Conservation (phyloP, 2,329 filamentous ascomycete species). For the Aspergillus intermedius region DNA sequence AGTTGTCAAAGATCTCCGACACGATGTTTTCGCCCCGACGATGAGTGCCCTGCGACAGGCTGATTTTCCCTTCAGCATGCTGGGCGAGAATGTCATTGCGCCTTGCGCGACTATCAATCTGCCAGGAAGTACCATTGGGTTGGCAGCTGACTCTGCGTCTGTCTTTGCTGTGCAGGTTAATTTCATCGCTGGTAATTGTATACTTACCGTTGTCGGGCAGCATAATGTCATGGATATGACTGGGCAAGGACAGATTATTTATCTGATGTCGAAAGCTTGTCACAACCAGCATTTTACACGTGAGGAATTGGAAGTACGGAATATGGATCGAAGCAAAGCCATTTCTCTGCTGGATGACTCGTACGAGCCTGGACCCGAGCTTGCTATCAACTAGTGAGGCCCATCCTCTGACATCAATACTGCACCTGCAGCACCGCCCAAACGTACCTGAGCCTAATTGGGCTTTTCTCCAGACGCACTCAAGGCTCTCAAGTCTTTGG, state of each 20-base stretch:
- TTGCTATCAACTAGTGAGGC: constrained; percentile 31
- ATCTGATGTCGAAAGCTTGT: constrained; percentile 44
- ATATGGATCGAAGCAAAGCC: constrained; percentile 31
- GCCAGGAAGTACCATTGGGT: constrained; percentile 27
- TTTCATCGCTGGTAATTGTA: constrained; percentile 44
- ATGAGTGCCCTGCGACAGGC: constrained; percentile 33
- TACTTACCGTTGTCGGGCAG: constrained; percentile 45
- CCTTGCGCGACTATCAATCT: constrained; percentile 26
- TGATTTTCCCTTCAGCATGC: constrained; percentile 43
- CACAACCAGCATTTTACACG: constrained; percentile 36
- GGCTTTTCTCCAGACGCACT: constrained; percentile 6
- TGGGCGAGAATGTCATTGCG: constrained; percentile 42
- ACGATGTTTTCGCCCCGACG: constrained; percentile 30
- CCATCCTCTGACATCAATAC: too few species aligned
- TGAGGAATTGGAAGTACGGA: constrained; percentile 41
- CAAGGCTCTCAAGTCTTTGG: constrained; percentile 7
- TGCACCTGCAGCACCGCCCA: too few species aligned
- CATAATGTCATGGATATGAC: constrained; percentile 49
- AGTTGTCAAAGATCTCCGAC: constrained; percentile 40
- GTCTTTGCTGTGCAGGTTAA: constrained; percentile 47
- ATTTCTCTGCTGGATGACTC: constrained; percentile 36
- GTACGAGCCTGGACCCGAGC: constrained; percentile 31
- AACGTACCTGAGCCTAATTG: constrained; percentile 10
- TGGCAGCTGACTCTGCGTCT: constrained; percentile 18
- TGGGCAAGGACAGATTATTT: constrained; percentile 44